Percentiles rank a stretch among this genome's conserved stretches.
These are phyloP conservation scores for Albatrellus ellisii DNA, from an alignment of 768 basidiomycete species.

Conservation along the genomic window DNA sequence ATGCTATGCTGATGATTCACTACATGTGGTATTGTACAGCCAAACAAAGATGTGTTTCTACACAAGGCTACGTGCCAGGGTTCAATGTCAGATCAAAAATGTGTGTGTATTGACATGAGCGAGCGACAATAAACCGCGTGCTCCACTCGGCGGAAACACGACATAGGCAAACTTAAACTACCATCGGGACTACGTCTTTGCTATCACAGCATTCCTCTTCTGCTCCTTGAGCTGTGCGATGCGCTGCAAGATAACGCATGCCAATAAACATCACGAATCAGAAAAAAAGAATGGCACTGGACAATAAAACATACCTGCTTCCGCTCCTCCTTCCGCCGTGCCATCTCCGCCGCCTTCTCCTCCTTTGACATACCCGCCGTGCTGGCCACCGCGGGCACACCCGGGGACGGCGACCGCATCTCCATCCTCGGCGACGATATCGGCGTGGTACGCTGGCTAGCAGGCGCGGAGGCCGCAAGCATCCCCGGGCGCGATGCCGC, in stretches of 20 bases:
- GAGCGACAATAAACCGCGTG: too few relatives aligned
- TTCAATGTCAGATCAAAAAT: too few relatives aligned
- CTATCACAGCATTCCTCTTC: neutral
- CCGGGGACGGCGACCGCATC: slow-evolving; percentile 7
- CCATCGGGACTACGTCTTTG: neutral
- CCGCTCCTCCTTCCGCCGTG: slow-evolving; percentile 80
- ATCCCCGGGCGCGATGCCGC: neutral
- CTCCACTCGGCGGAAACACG: too few relatives aligned
- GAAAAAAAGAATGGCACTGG: too few relatives aligned
- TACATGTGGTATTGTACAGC: too few relatives aligned
- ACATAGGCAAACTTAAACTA: too few relatives aligned
- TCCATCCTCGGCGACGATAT: slow-evolving; percentile 15
- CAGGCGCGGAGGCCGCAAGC: slow-evolving; percentile 7
- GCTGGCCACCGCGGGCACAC: slow-evolving; percentile 18
- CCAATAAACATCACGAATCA: neutral
- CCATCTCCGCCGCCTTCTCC: slow-evolving; percentile 91
- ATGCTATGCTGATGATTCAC: too few relatives aligned
- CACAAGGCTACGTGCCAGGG: too few relatives aligned
- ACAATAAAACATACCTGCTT: slow-evolving; percentile 60
- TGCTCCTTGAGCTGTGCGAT: slow-evolving; percentile 2
- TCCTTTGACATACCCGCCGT: slow-evolving; percentile 61
- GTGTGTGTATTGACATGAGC: too few relatives aligned
- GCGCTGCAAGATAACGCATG: neutral
- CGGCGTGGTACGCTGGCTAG: slow-evolving; percentile 14
- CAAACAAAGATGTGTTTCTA: too few relatives aligned